These are phyloP conservation scores for Narthecium ossifragum DNA, from an alignment of 106 monocot species.

Conservation along the genomic window DNA sequence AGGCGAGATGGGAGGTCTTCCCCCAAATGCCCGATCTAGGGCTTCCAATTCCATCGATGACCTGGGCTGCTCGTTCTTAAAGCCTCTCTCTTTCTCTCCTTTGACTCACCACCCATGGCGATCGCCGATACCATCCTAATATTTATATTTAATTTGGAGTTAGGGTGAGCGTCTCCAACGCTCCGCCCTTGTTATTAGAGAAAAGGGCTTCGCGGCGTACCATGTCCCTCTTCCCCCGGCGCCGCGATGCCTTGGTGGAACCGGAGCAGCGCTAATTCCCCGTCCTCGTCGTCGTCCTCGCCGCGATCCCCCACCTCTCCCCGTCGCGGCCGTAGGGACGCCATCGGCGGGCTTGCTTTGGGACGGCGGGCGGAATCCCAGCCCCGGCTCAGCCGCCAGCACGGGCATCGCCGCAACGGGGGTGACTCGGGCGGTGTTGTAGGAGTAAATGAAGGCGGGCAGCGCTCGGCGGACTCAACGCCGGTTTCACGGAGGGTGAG, in stretches of 20 bases:
- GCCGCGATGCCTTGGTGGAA: constrained; percentile 1
- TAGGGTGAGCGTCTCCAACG: background rate
- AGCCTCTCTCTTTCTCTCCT: background rate
- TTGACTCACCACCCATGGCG: background rate
- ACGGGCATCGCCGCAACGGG: constrained; percentile 31
- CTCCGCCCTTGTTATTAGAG: background rate
- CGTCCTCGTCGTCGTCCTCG: constrained; percentile 15
- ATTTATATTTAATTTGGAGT: background rate
- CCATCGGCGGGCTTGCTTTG: background rate
- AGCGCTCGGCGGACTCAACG: constrained; percentile 2
- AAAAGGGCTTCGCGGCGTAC: background rate
- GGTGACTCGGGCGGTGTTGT: constrained; percentile 10
- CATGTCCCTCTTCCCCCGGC: background rate
- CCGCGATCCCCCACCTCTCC: constrained; percentile 5
- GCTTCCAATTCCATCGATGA: too few relatives aligned
- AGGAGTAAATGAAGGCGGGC: background rate
- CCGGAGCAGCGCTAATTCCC: background rate
- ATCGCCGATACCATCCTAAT: too few relatives aligned
- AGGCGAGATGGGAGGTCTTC: background rate
- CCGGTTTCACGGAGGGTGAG: constrained; percentile 27
- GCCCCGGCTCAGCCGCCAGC: constrained; percentile 32
- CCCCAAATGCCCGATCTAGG: background rate
- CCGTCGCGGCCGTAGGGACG: background rate
- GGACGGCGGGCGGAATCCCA: background rate
- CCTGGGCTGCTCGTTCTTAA: background rate